phyloP scores from a whole-genome alignment of 2,329 filamentous ascomycete genomes.

The Dactylonectria macrodidyma region DNA sequence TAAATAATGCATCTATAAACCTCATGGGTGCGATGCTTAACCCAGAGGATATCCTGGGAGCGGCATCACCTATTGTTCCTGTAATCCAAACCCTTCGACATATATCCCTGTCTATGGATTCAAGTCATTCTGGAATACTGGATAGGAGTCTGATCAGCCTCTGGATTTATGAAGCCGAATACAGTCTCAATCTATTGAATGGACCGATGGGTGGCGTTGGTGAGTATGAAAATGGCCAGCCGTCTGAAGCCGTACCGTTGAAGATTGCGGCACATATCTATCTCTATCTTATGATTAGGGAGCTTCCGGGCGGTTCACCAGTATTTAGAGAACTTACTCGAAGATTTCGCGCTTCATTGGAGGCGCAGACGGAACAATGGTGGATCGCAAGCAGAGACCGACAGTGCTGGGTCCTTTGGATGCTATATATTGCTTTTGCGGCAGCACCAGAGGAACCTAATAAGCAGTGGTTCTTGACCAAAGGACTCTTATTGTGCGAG shows the following conservation, averaged over 20 bases:
- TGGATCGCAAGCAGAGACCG: conserved; percentile 4
- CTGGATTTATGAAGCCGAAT: conserved; percentile 9
- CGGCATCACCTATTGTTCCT: conserved; percentile 7
- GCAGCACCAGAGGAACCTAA: conserved; percentile 1
- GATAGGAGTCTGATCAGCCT: conserved; percentile 3
- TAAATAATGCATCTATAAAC: conserved; percentile 1
- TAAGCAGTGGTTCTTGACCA: conserved; percentile 12
- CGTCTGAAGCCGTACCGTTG: conserved; percentile 1
- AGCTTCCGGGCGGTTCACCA: neutral
- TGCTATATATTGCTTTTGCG: conserved; percentile 8
- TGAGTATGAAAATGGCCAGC: conserved; percentile 1
- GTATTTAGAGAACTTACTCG: conserved; percentile 6
- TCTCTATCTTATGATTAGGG: conserved; percentile 11
- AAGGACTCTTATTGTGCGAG: conserved; percentile 7
- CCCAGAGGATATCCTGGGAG: conserved; percentile 3
- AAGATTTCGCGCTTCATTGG: conserved; percentile 4
- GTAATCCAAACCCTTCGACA: conserved; percentile 1
- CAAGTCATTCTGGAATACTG: conserved; percentile 3
- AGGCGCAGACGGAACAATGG: conserved; percentile 8
- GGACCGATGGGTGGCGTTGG: neutral
- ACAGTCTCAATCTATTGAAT: conserved; percentile 8
- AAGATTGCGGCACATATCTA: conserved; percentile 6
- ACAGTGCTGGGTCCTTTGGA: conserved; percentile 12
- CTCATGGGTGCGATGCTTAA: conserved; percentile 3
- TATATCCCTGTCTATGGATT: conserved; percentile 11